These are phyloP conservation scores for Stagonosporopsis vannaccii DNA, from an alignment of 2,329 filamentous ascomycete genomes.

Conservation along the genomic window DNA sequence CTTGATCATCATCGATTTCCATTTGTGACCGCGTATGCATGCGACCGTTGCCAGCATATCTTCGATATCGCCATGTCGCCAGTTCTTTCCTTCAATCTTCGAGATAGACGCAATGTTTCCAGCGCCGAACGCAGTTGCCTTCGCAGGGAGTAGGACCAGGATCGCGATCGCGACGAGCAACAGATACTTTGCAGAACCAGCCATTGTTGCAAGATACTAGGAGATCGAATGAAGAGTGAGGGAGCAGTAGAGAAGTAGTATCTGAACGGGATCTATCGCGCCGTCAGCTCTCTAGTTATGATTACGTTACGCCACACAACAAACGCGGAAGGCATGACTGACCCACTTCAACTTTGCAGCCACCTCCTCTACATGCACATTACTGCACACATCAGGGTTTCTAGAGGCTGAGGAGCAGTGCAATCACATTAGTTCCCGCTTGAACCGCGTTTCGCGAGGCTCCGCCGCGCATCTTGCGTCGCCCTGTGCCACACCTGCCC, in stretches of 20 bases:
- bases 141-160: conserved; percentile 47
- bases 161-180: conserved; percentile 47
- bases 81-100: conserved; percentile 57
- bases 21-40: conserved; percentile 53
- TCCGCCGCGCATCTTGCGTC: conserved; percentile 11
- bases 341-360: conserved; percentile 7
- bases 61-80: conserved; percentile 62
- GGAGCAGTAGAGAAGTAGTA: conserved; percentile 11
- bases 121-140: conserved; percentile 55
- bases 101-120: conserved; percentile 54
- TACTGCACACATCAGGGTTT: background rate
- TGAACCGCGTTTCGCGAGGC: conserved; percentile 1
- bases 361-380: background rate
- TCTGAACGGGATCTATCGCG: conserved; percentile 7
- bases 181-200: conserved; percentile 42
- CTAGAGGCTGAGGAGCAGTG: conserved; percentile 8
- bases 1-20: conserved; percentile 56
- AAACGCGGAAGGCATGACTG: conserved; percentile 7
- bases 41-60: conserved; percentile 59
- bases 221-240: conserved; percentile 7
- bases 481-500: conserved; percentile 18
- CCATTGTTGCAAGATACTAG: conserved; percentile 36
- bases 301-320: conserved; percentile 18
- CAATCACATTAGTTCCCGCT: conserved; percentile 6
- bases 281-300: conserved; percentile 19